phyloP scores from a whole-genome alignment of 768 basidiomycete species.

The Podaxis mareebaensis region DNA sequence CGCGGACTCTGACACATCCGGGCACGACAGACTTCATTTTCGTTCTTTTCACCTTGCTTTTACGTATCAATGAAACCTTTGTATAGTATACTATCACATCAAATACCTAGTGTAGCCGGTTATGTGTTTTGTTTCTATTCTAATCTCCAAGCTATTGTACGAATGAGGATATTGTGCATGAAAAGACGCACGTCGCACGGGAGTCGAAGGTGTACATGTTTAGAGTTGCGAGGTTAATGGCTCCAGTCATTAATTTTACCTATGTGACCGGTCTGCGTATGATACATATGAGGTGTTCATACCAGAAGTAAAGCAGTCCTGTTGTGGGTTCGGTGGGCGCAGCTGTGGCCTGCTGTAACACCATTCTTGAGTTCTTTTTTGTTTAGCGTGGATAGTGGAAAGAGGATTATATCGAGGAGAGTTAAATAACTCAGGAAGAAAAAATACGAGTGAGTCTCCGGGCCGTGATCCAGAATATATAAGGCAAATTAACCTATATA shows the following conservation, averaged over 20 bases:
- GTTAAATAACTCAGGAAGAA: background rate
- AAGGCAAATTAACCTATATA: conserved; percentile 44
- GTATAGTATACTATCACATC: background rate
- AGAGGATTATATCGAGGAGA: background rate
- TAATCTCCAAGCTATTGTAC: conserved; percentile 59
- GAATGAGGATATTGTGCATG: conserved; percentile 60
- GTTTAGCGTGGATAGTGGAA: background rate
- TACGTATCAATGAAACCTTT: no score
- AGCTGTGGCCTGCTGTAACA: background rate
- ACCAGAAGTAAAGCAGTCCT: background rate
- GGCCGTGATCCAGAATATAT: conserved; percentile 49
- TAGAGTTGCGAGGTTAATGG: conserved; percentile 73
- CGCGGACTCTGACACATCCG: no score
- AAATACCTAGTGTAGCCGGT: background rate
- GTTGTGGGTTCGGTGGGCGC: background rate
- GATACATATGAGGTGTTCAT: background rate
- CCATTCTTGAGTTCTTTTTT: background rate
- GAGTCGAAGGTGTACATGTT: conserved; percentile 76
- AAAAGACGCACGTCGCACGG: conserved; percentile 63
- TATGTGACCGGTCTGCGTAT: background rate
- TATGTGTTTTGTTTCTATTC: background rate
- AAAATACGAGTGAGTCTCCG: no score
- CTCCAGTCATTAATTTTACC: conserved; percentile 60
- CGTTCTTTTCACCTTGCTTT: no score
- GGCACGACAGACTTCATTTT: no score